Conservation (phyloP, 2,329 filamentous ascomycete genomes). For the Xylariales sp. region DNA sequence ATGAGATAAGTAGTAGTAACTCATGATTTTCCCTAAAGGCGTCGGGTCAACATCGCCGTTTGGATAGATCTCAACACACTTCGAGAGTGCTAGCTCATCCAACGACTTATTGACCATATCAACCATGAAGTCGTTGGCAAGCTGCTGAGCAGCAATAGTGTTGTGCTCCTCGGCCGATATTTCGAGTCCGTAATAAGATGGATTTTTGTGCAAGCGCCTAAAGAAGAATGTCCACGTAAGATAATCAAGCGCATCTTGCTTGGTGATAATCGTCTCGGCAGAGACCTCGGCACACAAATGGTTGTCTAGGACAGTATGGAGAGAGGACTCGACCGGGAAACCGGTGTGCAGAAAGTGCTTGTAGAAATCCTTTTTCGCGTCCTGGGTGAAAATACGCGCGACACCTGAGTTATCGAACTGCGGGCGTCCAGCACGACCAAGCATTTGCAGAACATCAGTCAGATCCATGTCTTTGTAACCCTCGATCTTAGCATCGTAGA, state of each 20-base stretch:
- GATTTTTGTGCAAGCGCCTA: constrained; percentile 95
- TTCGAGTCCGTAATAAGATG: constrained; percentile 95
- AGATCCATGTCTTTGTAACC: constrained; percentile 99
- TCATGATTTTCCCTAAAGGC: constrained; percentile 97
- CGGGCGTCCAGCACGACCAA: constrained; percentile 92
- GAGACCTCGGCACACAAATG: constrained; percentile 96
- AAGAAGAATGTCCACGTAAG: constrained; percentile 99
- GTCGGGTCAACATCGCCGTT: constrained; percentile 93
- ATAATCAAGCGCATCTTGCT: constrained; percentile 97
- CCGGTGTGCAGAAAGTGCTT: constrained; percentile 99
- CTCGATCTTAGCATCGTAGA: constrained; percentile 97
- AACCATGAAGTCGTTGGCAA: constrained; percentile 95
- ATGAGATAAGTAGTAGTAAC: constrained; percentile 98
- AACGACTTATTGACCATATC: constrained; percentile 90
- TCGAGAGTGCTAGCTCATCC: constrained; percentile 81
- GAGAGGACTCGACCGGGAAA: constrained; percentile 94
- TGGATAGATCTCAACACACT: constrained; percentile 83
- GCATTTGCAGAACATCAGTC: constrained; percentile 97
- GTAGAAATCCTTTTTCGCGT: constrained; percentile 98
- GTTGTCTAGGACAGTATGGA: constrained; percentile 97
- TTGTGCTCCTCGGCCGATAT: constrained; percentile 94
- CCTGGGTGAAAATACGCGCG: constrained; percentile 96
- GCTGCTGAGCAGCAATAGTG: constrained; percentile 82
- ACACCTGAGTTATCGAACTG: constrained; percentile 98
- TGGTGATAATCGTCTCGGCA: constrained; percentile 89